Evolutionary conservation across 2,329 filamentous ascomycete species (phyloP), one percentile per base, ranked within the genome.

Genomic region (Periconia sp.): DNA sequence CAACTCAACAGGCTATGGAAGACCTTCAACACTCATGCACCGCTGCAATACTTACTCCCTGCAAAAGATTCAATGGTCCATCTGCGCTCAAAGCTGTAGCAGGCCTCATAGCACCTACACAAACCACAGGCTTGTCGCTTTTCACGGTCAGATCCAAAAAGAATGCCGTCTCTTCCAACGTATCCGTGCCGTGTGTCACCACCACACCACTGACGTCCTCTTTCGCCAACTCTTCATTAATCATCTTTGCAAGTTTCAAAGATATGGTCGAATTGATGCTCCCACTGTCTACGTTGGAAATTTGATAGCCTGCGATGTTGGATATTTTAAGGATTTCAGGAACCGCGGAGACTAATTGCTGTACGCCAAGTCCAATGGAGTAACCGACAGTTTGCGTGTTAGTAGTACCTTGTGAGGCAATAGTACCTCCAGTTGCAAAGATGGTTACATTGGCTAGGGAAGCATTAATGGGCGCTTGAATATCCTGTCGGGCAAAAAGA

Each of bases 111-210:
- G 85, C 80, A 6, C 84, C 85, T 1, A 85, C 84, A 20, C 84
- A 64, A 3, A 87, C 78, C 6, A 87, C 76, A 0, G 85, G 84
- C 67, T 87, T 86, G 30, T 76, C 75, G 42, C 79, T 82, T 59
- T 79, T 79, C 33, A 86, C 66, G 0, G 82, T 84, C 3, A 82
- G 70, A 57, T 86, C 81, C 9, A 87, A 72, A 73, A 86, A 86
- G 73, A 87, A 86, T 9, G 84, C 82, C 0, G 82, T 81, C 68
- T 87, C 85, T 61, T 87, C 85, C 1, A 88, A 75, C 0, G 83
- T 86, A 61, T 88, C 85, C 9, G 85, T 88, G 45, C 85, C 85
- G 61, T 88, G 85, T 0, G 85, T 87, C 49, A 88, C 73, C 6
- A 87, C 82, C 7, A 81, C 82, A 35, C 83, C 70, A 10, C 68